Percentiles rank a stretch among this genome's conserved stretches.
Conservation (phyloP, 164 flowering plant species). For the Vitis rupestris region DNA sequence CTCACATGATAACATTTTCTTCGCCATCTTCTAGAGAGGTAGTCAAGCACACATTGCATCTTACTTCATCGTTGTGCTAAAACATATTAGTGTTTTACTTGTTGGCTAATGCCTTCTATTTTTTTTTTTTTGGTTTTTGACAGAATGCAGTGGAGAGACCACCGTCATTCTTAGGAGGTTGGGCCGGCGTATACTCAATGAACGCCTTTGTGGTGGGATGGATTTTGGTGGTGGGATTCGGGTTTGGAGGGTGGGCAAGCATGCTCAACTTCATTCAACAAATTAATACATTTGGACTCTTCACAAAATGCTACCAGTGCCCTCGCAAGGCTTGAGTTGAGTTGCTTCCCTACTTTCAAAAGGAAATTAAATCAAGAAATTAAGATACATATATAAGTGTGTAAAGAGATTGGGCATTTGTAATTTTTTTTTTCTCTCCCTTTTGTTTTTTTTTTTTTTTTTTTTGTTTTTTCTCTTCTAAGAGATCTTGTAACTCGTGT, state of each 20-base stretch:
- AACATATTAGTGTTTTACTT: neutral
- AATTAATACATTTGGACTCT: slow-evolving; percentile 59
- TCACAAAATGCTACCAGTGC: slow-evolving; percentile 77
- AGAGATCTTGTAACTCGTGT: slow-evolving; percentile 20
- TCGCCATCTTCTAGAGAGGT: slow-evolving; percentile 69
- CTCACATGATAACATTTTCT: slow-evolving; percentile 67
- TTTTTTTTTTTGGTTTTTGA: neutral
- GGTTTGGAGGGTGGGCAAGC: slow-evolving; percentile 86
- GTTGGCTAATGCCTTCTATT: neutral
- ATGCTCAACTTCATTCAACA: slow-evolving; percentile 65
- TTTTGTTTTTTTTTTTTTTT: slow-evolving; percentile 1
- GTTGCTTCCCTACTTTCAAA: neutral
- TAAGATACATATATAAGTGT: slow-evolving; percentile 28
- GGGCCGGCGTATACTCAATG: slow-evolving; percentile 52
- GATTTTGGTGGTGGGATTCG: slow-evolving; percentile 69
- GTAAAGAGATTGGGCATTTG: slow-evolving; percentile 38
- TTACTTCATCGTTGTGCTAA: too few species aligned
- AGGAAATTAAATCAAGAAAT: slow-evolving; percentile 4
- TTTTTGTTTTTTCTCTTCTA: neutral
- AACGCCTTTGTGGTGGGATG: slow-evolving; percentile 67
- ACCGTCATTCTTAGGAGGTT: slow-evolving; percentile 56
- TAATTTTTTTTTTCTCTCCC: slow-evolving; percentile 4
- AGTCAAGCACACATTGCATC: neutral
- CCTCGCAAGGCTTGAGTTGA: slow-evolving; percentile 46
- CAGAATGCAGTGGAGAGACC: slow-evolving; percentile 80